Evolutionary conservation across 768 basidiomycete genomes (phyloP).

Genomic region (Hebeloma cylindrosporum): DNA sequence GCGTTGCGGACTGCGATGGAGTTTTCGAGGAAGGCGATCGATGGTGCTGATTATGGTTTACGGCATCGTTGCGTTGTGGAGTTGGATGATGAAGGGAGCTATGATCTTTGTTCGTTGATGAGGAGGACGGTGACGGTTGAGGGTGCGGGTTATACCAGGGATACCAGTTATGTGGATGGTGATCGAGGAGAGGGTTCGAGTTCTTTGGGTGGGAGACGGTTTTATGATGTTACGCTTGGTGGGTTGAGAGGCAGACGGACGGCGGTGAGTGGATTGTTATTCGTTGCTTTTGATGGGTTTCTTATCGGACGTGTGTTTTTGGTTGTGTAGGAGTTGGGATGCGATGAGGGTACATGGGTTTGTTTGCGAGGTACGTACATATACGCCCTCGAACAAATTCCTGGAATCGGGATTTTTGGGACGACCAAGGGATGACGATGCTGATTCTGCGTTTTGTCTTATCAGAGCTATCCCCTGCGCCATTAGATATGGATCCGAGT

Average conservation of each 20-base stretch:
- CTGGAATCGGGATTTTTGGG: not conserved
- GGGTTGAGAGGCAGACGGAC: too few relatives aligned
- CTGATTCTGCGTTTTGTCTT: not conserved
- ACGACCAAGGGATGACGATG: not conserved
- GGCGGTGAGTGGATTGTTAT: too few relatives aligned
- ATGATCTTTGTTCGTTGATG: slow-evolving; percentile 24
- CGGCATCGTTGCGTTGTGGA: slow-evolving; percentile 20
- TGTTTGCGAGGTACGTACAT: slow-evolving; percentile 29
- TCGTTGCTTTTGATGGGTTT: not conserved
- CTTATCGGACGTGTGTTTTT: not conserved
- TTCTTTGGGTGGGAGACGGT: slow-evolving; percentile 5
- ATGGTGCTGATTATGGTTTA: slow-evolving; percentile 17
- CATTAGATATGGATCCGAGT: too few relatives aligned
- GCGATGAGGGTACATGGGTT: slow-evolving; percentile 28
- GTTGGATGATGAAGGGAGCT: slow-evolving; percentile 21
- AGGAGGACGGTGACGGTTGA: slow-evolving; percentile 10
- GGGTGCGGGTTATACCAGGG: not conserved
- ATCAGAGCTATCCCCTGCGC: too few relatives aligned
- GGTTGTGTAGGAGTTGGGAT: slow-evolving; percentile 15
- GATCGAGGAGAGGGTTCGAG: slow-evolving; percentile 14
- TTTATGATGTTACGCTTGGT: slow-evolving; percentile 15
- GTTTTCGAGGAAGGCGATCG: too few relatives aligned
- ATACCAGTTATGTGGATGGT: not conserved
- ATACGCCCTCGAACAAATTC: not conserved
- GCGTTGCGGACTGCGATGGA: too few relatives aligned